Evolutionary conservation across 208 protist genomes (phyloP), one percentile per base, ranked within the genome.

Genomic region (Wallacemonas sp.): DNA sequence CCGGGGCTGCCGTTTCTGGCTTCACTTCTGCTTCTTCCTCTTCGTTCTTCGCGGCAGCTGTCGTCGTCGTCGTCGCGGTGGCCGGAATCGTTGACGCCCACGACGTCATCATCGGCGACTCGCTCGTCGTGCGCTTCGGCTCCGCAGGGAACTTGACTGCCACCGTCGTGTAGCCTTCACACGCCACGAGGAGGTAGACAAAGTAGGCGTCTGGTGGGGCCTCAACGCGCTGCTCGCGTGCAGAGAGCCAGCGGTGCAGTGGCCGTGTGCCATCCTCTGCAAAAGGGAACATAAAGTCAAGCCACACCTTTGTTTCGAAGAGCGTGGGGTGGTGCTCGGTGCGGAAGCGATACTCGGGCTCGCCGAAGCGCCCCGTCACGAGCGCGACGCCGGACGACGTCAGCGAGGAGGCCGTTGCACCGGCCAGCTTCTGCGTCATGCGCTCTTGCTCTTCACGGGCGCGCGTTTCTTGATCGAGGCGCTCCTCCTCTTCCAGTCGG

Each of bases 101-200:
- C 23, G 48, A 30, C 29, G 39, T 68, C 61, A 65, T 48, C 48
- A 57, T 41, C 24, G 41, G 39, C 21, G 29, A 71, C 14, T 61
- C 30, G 12, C 33, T 48, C 33, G 44, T 61, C 16, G 44, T 57
- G 24, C 67, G 68, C 33, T 52, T 48, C n/a, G 75, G 38, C 27
- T 68, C 65, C 21, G 87, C 68, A 0, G 90, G 90, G 38, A 96
- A 92, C 63, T 90, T 91, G 3, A 96, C n/a, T 11, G 82, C 72
- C 4, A 89, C 71, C 27, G 90, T 92, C 61, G 78, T 72, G 68
- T 92, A 96, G n/a, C 83, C 83, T 54, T 93, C 87, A 43, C 90
- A 96, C 3, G 90, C 87, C n/a, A 96, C 76, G 9, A 96, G 61
- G 0, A 96, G 41, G 61, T 92, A 96, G 0, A 91, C 73, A 19